Percentiles rank a stretch among this genome's conserved stretches.
phyloP scores from a whole-genome alignment of 2,329 filamentous ascomycete genomes.

The Westerdykella sp. region DNA sequence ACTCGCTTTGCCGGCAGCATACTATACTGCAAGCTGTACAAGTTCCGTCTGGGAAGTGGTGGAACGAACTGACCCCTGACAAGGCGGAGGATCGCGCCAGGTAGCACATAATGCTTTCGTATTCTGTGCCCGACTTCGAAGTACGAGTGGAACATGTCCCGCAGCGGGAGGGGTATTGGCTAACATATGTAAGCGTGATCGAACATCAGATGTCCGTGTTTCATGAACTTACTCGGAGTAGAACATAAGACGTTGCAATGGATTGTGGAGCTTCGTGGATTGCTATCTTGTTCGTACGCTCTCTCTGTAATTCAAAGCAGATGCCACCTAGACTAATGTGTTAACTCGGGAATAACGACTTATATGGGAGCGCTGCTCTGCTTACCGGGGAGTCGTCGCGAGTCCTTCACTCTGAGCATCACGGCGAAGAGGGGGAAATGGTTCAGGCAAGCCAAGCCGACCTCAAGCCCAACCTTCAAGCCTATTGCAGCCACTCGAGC shows the following conservation, averaged over 20 bases:
- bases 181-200: slow-evolving; percentile 2
- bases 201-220: slow-evolving; percentile 2
- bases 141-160: slow-evolving; percentile 96
- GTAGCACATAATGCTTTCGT: slow-evolving; percentile 89
- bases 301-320: slow-evolving; percentile 81
- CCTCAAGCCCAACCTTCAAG: slow-evolving; percentile 86
- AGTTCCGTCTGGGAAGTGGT: slow-evolving; percentile 85
- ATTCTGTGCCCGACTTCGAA: slow-evolving; percentile 90
- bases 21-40: slow-evolving; percentile 96
- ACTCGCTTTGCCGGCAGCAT: slow-evolving; percentile 84
- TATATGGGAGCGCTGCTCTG: neutral
- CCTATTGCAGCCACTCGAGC: slow-evolving; percentile 93
- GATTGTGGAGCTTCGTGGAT: slow-evolving; percentile 31
- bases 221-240: slow-evolving; percentile 62
- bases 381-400: slow-evolving; percentile 74
- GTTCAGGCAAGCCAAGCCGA: slow-evolving; percentile 85
- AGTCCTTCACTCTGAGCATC: slow-evolving; percentile 94
- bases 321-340: slow-evolving; percentile 56
- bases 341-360: neutral
- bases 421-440: slow-evolving; percentile 96
- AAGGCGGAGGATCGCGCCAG: slow-evolving; percentile 79
- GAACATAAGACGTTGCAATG: slow-evolving; percentile 72
- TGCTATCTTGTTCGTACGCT: slow-evolving; percentile 40
- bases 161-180: slow-evolving; percentile 80
- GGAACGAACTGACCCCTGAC: slow-evolving; percentile 88